Base-by-base conservation (phyloP, 352 stramenopile genomes). In the Phytophthora hybrid region DNA sequence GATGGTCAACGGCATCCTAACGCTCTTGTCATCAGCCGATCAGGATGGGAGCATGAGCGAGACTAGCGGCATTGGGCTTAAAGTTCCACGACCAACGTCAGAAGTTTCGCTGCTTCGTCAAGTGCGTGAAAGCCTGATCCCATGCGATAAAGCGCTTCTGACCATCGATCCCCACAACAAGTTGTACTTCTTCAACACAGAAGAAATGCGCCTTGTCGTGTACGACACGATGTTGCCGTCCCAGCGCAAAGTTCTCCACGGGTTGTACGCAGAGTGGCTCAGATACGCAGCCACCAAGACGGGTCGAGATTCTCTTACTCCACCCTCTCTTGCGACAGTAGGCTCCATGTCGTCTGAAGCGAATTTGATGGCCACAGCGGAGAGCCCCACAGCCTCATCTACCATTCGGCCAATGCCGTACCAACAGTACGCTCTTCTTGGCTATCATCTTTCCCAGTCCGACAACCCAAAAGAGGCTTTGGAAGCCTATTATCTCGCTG, bases 251-350 rank as follows among this genome's bases (percentile, higher is more conserved):
- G 71, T 80, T 23, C 79, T 94, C 21, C 87, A 94, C 29, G 72
- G 63, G 23, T 74, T 92, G 14, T 93, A 92, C 61, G 80, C 77
- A n/a, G 69, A 84, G 18, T 93, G 78, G 75, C 84, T 93, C n/a
- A 47, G 64, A 13, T 73, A 88, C 37, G 68, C 67, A 41, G 60
- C 72, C 8, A 23, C 46, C 23, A 76, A 60, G 5, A 21, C 49
- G 4, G 44, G 39, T 39, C 51, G 23, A 46, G 60, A 66, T 11
- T 47, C 52, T 0, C 39, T 60, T 4, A 58, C 51, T 63, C 58
- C 59, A 23, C 62, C 62, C 9, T 55, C 31, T 4, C 68, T 79
- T 1, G 55, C 62, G 37, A 59, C 44, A 7, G 37, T 63, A 3
- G 32, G 54, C 10, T 70, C 72, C 7, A 32, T 37, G 26, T 29